Conservation (phyloP, 257 asterid species). For the Plantago elongata region DNA sequence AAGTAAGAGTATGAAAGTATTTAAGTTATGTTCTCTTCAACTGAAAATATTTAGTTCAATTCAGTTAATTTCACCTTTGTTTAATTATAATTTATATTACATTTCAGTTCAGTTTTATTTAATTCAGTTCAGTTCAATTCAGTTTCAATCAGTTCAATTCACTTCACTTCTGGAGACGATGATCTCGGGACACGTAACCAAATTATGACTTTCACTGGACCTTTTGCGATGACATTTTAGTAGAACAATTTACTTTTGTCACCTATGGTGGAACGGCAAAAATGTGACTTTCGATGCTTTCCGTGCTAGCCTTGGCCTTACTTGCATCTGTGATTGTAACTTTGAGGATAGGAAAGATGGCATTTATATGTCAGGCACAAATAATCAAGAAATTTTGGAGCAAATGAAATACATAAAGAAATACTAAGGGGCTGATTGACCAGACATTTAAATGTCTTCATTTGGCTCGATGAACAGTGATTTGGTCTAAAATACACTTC, state of each 20-base stretch:
- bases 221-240: neutral
- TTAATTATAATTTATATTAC: too few species aligned
- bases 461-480: too few species aligned
- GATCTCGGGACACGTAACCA: neutral
- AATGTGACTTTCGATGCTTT: neutral
- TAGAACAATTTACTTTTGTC: conserved; percentile 1
- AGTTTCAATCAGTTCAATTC: conserved; percentile 1
- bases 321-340: neutral
- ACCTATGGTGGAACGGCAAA: conserved; percentile 3
- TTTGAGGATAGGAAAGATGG: conserved; percentile 8
- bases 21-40: too few species aligned
- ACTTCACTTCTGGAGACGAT: neutral
- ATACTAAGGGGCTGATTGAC: too few species aligned
- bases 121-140: neutral
- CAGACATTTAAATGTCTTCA: too few species aligned
- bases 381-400: neutral
- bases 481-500: too few species aligned
- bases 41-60: too few species aligned
- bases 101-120: too few species aligned
- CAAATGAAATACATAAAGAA: too few species aligned
- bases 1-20: too few species aligned
- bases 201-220: neutral
- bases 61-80: too few species aligned
- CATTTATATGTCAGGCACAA: neutral
- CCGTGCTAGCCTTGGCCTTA: neutral